Percentiles rank a stretch among this genome's conserved stretches.
These are phyloP conservation scores for Haplographium delicatum DNA, from an alignment of 495 filamentous ascomycete species.

Conservation along the genomic window DNA sequence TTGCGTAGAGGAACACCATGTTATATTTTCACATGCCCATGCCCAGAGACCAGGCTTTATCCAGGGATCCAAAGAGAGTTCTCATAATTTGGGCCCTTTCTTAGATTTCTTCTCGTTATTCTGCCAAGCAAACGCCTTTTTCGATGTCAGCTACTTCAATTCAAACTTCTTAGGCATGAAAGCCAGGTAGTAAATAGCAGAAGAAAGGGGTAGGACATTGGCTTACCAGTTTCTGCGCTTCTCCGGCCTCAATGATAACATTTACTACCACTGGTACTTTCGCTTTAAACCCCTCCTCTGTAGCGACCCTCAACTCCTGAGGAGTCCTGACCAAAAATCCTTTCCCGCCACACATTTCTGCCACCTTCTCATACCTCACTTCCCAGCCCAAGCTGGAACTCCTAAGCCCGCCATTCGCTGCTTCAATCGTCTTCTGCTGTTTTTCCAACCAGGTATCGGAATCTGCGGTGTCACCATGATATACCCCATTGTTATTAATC, in stretches of 20 bases:
- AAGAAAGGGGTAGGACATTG: background rate
- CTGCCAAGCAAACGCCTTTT: conserved; percentile 25
- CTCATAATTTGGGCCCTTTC: conserved; percentile 16
- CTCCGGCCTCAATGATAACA: conserved; percentile 54
- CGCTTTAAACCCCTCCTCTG: conserved; percentile 45
- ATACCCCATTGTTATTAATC: conserved; percentile 61
- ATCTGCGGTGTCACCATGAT: conserved; percentile 46
- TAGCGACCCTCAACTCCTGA: conserved; percentile 47
- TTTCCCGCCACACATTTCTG: conserved; percentile 50
- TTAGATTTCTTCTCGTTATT: conserved; percentile 22
- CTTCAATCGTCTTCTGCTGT: conserved; percentile 28
- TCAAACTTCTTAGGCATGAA: background rate
- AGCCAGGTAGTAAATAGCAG: background rate
- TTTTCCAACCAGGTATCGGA: conserved; percentile 32
- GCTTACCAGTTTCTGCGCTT: conserved; percentile 42
- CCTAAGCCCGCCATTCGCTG: conserved; percentile 35
- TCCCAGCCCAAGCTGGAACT: conserved; percentile 54
- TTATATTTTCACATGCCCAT: no score
- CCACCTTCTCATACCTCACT: conserved; percentile 54
- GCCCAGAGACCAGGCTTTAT: no score
- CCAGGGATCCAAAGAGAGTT: background rate
- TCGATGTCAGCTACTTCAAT: background rate
- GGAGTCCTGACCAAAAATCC: conserved; percentile 50
- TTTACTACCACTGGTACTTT: conserved; percentile 50
- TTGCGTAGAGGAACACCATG: background rate